These are phyloP conservation scores for Funneliformis caledonium DNA, from an alignment of 371 early-diverging fungal genomes.

Conservation along the genomic window DNA sequence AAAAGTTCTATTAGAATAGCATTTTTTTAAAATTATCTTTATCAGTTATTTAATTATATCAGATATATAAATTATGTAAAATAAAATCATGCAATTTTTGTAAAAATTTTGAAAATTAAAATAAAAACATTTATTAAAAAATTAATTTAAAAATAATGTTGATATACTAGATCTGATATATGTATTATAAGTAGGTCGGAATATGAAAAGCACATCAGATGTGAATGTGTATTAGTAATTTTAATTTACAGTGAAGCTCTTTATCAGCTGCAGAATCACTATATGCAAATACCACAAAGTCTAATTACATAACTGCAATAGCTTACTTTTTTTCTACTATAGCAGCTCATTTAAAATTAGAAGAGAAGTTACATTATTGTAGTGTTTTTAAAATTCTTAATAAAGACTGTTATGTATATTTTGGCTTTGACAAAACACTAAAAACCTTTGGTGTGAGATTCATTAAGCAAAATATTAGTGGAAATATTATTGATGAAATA, in stretches of 20 bases:
- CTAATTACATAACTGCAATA: not conserved
- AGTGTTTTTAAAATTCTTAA: not conserved
- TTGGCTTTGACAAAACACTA: not conserved
- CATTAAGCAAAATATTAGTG: slow-evolving; percentile 12
- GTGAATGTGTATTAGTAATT: not conserved
- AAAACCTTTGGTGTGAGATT: not conserved
- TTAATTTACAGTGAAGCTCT: not conserved
- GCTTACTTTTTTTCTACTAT: not conserved
- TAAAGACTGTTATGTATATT: not conserved
- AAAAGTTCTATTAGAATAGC: no score
- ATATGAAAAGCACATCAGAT: not conserved
- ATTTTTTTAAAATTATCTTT: no score
- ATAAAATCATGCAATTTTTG: no score
- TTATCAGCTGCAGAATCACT: slow-evolving; percentile 4
- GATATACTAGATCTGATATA: not conserved
- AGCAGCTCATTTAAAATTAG: not conserved
- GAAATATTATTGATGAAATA: not conserved
- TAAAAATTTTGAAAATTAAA: no score
- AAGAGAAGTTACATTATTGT: no score
- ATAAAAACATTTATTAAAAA: no score
- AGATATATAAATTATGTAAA: no score
- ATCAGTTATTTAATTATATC: no score
- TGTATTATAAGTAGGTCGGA: not conserved
- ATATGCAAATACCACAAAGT: not conserved
- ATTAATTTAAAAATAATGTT: no score